Evolutionary conservation across 495 filamentous ascomycete genomes (phyloP), one percentile per base, ranked within the genome.

Genomic region (Staphylotrichum longicolle): DNA sequence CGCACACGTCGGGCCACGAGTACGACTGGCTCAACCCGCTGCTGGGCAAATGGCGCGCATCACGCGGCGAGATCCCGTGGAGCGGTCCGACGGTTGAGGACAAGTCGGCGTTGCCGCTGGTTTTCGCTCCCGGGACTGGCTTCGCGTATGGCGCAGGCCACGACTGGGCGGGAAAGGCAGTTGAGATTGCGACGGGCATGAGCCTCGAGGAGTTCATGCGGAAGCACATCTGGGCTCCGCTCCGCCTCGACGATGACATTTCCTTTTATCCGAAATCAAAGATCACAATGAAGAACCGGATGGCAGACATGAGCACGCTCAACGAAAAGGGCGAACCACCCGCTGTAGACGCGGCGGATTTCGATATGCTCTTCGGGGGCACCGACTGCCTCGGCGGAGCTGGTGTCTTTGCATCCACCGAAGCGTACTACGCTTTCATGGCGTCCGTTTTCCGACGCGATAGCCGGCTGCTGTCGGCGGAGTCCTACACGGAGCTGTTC

Each of bases 61-160:
- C 65, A 50, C 64, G 60, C 7, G 51, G 52, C 42, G 64, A 59
- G 27, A 15, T 45, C 30, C 55, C 54, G 58, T 56, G 42, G 56
- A 60, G 7, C 12, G 58, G 64, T 9, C 66, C 54, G 37, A 66
- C 56, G 1, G 37, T 70, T 7, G 65, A 66, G n/a, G 72, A 75
- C 20, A 63, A 67, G 7, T 79, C 71, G 53, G 61, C 53, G n/a
- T 66, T 72, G 35, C 81, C 81, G 8, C 73, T 83, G 6, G 45
- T 70, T 11, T 81, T 76, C 63, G 75, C 83, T 37, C 82, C 82
- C 1, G 83, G 83, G 3, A 69, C 69, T 3, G 67, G 70, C 14
- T 86, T 76, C 77, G 64, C 70, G 50, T 86, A 85, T 60, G 74
- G 81, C 3, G 60, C 68, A 1, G 71, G 77, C n/a, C 65, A 82